Evolutionary conservation across 177 flowering plant species (phyloP).

Genomic region (Vitis hybrid): DNA sequence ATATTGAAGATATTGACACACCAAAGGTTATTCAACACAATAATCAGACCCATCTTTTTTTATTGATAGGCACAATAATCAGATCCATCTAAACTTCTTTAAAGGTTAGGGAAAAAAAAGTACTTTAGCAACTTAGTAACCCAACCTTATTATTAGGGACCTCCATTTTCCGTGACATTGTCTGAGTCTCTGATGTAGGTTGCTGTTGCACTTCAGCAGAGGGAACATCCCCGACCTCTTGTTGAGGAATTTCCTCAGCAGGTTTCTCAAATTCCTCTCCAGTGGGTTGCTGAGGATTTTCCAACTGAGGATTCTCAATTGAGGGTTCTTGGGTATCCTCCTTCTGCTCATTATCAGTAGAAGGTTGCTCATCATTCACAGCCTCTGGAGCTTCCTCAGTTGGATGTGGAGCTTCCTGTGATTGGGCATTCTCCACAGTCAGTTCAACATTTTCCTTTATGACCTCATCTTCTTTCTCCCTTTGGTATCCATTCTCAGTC

Average conservation of each 20-base stretch:
- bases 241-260: constrained; percentile 19
- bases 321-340: constrained; percentile 13
- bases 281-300: constrained; percentile 14
- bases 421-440: constrained; percentile 2
- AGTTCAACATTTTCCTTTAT: constrained; percentile 18
- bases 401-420: constrained; percentile 12
- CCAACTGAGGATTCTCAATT: constrained; percentile 20
- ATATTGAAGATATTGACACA: no score
- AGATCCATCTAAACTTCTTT: not conserved
- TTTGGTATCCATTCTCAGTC: constrained; percentile 42
- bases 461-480: constrained; percentile 22
- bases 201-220: constrained; percentile 17
- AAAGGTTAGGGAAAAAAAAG: not conserved
- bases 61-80: not conserved
- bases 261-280: constrained; percentile 23
- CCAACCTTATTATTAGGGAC: constrained; percentile 91
- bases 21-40: no score
- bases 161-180: constrained; percentile 64
- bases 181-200: constrained; percentile 25
- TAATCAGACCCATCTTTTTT: no score
- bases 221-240: constrained; percentile 32
- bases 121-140: not conserved
- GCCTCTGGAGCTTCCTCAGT: constrained; percentile 13
- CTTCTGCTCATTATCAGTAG: constrained; percentile 9
- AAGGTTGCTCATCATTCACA: constrained; percentile 8